Conservation (phyloP, 306 rosid genomes). For the Cicer pinnatifidum region DNA sequence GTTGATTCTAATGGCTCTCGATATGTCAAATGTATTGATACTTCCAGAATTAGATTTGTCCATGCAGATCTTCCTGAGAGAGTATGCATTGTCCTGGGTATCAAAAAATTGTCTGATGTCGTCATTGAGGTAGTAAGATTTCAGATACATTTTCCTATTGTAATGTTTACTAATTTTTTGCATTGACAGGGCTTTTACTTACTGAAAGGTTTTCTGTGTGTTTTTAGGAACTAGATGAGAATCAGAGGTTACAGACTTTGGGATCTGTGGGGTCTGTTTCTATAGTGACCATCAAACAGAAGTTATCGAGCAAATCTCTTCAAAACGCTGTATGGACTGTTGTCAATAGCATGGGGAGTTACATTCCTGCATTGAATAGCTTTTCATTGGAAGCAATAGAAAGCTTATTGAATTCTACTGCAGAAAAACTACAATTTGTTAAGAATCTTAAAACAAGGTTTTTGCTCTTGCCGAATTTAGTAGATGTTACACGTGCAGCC, state of each 20-base stretch:
- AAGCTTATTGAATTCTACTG: conserved; percentile 60
- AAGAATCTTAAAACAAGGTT: conserved; percentile 74
- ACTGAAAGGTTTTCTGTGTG: conserved; percentile 47
- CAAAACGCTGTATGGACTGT: conserved; percentile 84
- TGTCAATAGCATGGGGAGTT: conserved; percentile 69
- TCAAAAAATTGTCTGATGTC: conserved; percentile 77
- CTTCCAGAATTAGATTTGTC: conserved; percentile 82
- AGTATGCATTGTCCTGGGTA: conserved; percentile 69
- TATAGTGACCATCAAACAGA: conserved; percentile 64
- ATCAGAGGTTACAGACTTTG: conserved; percentile 62
- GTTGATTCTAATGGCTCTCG: conserved; percentile 89
- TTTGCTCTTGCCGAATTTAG: conserved; percentile 76
- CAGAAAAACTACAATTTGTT: conserved; percentile 87
- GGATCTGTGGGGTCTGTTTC: conserved; percentile 64
- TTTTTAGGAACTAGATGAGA: conserved; percentile 76
- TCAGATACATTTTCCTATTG: conserved; percentile 39
- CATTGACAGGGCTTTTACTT: conserved; percentile 41
- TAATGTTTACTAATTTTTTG: conserved; percentile 11
- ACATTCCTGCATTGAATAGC: conserved; percentile 62
- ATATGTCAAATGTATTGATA: conserved; percentile 77
- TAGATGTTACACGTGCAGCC: conserved; percentile 68
- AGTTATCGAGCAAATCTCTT: conserved; percentile 74
- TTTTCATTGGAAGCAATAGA: conserved; percentile 56
- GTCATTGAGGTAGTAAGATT: conserved; percentile 77
- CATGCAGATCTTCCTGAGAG: conserved; percentile 91